Base-by-base conservation (phyloP, 805 yeast species). In the Myxozyma neglecta region DNA sequence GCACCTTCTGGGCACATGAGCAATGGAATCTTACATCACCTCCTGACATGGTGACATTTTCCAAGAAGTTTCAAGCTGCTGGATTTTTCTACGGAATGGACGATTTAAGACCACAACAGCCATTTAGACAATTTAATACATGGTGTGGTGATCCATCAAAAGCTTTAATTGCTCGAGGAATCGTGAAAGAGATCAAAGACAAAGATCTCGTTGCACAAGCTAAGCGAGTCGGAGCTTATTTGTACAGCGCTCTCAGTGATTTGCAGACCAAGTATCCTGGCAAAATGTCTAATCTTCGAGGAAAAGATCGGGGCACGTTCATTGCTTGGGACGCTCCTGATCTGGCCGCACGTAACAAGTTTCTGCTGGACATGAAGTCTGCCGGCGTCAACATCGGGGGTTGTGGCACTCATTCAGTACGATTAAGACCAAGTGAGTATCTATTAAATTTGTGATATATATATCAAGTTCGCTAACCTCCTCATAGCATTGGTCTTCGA, bases 81-180 rank as follows among this genome's bases (percentile, higher is more conserved):
- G 96, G 96, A 62, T 89, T 85, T 82, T 89, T 82, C 82, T 89
- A 85, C 85, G 85, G 83, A 70, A 84, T 86, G 76, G 85, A 88
- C 52, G 86, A 85, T 70, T 77, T 89, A 63, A 80, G 86, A 69
- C 96, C 96, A 71, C 80, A 84, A 75, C 75, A 76, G 71, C 85
- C 96, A n/a, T 89, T 87, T 82, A 85, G 96, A 75, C 96, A 89
- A 80, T 89, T 89, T 83, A 89, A 89, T 85, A 89, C 96, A 61
- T 89, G 96, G 96, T 88, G 93, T 78, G 96, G 96, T 71, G 96
- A 89, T 77, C 92, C 96, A 74, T 87, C 91, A 62, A 85, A 86
- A 77, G 82, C 88, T 74, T 78, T 89, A 70, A 80, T 90, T 70
- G 88, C 92, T 59, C 85, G 87, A 71, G 85, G 89, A 67, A 87